Base-by-base conservation (phyloP, 2,329 filamentous ascomycete genomes). In the Knufia fluminis region DNA sequence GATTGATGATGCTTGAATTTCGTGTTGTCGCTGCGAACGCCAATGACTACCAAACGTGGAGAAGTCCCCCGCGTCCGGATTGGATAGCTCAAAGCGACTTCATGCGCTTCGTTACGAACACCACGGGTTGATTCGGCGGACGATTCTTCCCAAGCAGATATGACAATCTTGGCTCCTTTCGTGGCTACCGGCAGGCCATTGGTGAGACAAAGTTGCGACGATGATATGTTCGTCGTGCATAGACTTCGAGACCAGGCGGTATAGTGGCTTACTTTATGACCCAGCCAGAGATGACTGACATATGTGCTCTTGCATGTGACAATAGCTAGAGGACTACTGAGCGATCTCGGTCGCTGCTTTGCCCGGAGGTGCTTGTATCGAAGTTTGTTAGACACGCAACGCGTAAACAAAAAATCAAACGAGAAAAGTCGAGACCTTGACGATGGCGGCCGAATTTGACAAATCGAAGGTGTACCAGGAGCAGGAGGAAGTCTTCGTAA, bases 401-500 rank as follows among this genome's bases (percentile, higher is more conserved):
- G 20, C 16, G 22, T 22, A 42, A 42, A 31, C 41, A 44, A 44
- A n/a, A 20, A 28, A 44, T 10, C 22, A 7, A 19, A 17, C 10
- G 6, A 16, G 3, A 4, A n/a, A 44, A 8, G 31, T 7, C 4
- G 3, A 41, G 12, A 38, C 12, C 3, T 24, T 22, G 16, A 48
- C 39, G 33, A 49, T 32, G 40, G 52, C 52, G 46, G 46, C 54
- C 19, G 51, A 56, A 3, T 58, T 58, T 22, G 54, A 58, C 36
- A 26, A 40, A 14, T 23, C 44, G 10, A 58, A 58, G 49, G 52
- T 53, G 17, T 57, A 58, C 40, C 54, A 58, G 46, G 49, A 55
- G 33, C 54, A 58, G 39, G 52, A 56, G 41, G 56, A 58, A 32
- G 51, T 48, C 45, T 58, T 55, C 50, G 55, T 57, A 57, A 23